Conservation (phyloP, 108 stramenopile genomes). For the Cyclotella atomus region DNA sequence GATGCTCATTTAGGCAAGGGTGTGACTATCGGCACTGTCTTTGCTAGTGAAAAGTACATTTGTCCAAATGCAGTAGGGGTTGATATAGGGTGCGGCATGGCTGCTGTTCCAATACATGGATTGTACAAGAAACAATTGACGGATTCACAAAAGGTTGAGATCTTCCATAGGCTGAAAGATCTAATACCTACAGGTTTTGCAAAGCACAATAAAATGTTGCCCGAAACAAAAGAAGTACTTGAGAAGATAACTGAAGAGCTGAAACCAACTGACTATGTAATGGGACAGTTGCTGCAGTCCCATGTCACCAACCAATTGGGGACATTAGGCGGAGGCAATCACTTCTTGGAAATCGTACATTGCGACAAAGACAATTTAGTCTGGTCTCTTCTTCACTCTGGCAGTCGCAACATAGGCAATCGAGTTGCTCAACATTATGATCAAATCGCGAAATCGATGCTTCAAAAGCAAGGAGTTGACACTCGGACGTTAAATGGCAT, state of each 20-base stretch:
- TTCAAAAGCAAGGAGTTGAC: slow-evolving; percentile 15
- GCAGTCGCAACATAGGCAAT: slow-evolving; percentile 35
- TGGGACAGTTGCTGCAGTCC: slow-evolving; percentile 2
- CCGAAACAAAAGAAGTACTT: slow-evolving; percentile 11
- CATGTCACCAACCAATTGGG: slow-evolving; percentile 29
- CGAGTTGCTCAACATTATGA: slow-evolving; percentile 25
- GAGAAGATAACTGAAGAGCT: slow-evolving; percentile 16
- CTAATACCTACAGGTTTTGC: slow-evolving; percentile 34
- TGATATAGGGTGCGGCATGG: slow-evolving; percentile 43
- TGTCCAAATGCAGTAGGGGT: slow-evolving; percentile 43
- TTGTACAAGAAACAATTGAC: slow-evolving; percentile 16
- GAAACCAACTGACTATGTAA: slow-evolving; percentile 10
- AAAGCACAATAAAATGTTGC: slow-evolving; percentile 3
- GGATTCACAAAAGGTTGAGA: slow-evolving; percentile 1
- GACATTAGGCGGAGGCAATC: slow-evolving; percentile 37
- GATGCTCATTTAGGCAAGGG: slow-evolving; percentile 39
- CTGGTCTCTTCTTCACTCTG: slow-evolving; percentile 33
- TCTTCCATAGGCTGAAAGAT: slow-evolving; percentile 16
- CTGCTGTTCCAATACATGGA: slow-evolving; percentile 31
- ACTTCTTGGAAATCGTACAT: slow-evolving; percentile 36
- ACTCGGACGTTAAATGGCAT: slow-evolving; percentile 10
- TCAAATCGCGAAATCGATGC: slow-evolving; percentile 12
- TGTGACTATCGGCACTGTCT: slow-evolving; percentile 32
- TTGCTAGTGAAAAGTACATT: slow-evolving; percentile 26
- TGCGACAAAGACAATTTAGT: slow-evolving; percentile 12